Base-by-base conservation (phyloP, 1,284 basidiomycete species). In the Ceratobasidium sp. region DNA sequence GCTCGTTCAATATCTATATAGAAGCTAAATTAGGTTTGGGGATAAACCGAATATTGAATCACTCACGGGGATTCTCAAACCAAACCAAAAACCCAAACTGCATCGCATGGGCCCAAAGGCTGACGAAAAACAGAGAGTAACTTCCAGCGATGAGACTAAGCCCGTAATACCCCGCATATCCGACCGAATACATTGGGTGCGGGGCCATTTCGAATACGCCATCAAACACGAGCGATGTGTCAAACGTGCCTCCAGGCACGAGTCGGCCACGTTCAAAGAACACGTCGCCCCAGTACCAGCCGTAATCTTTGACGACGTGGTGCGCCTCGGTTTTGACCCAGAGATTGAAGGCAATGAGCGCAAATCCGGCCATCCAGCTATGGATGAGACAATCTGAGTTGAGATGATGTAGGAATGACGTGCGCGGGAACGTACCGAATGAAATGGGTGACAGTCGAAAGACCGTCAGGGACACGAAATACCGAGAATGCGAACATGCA, bases 321-420 rank as follows among this genome's bases (percentile, higher is more conserved):
- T 99, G 97, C 0, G 97, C 97, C 78, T 99, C 97, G 14, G 94
- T 92, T 82, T 99, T 99, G 77, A 99, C 96, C 96, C 97, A 99
- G 43, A 98, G 85, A 80, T 99, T 99, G 85, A 99, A 98, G 46
- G 87, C 86, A 78, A 99, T 96, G 41, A 99, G 83, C 0, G 88
- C 85, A 76, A 94, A 82, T 14, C 97, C 97, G 14, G 90, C 90
- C 52, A 92, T 80, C 96, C 97, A 98, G 76, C 94, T 93, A 71
- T 18, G 69, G 58, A 39, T 73, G 14, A 55, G 21, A 58, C 41
- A 36, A 59, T 34, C 50, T 77, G 39, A 76, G 55, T 26, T 61
- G 36, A 53, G 32, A 28, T 23, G 26, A 16, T 14, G n/a, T n/a
- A 32, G 59, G 72, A 36, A 32, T 0, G 26, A 30, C 48, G 39